Conservation (phyloP, 495 filamentous ascomycete genomes). For the Aspergillus steynii region DNA sequence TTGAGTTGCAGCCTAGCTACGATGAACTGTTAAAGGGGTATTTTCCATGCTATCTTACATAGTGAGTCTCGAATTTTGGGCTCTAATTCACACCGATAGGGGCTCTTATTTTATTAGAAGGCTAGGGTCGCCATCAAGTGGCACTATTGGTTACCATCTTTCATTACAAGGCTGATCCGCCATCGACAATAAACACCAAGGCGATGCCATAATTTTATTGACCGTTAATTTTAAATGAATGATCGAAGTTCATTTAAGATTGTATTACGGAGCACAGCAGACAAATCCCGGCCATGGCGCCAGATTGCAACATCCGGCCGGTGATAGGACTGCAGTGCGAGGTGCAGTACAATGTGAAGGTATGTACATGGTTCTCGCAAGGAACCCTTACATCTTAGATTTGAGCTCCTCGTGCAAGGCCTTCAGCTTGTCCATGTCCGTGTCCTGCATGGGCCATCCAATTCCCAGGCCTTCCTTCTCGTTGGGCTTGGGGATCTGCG, state of each 20-base stretch:
- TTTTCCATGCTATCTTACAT: too few relatives aligned
- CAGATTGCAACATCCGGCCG: too few relatives aligned
- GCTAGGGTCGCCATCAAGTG: neutral
- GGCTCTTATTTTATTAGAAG: neutral
- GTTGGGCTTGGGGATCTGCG: constrained; percentile 93
- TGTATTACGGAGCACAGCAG: neutral
- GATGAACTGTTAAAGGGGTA: too few relatives aligned
- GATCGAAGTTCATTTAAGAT: neutral
- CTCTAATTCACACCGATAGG: neutral
- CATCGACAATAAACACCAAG: neutral
- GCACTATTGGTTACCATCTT: neutral
- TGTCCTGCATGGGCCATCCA: constrained; percentile 72
- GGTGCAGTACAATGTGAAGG: neutral
- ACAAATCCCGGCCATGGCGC: neutral
- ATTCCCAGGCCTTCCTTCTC: constrained; percentile 76
- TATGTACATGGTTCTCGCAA: neutral
- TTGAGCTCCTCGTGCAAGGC: constrained; percentile 78
- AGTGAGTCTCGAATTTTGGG: too few relatives aligned
- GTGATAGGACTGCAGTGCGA: neutral
- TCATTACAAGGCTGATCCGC: neutral
- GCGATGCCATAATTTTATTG: neutral
- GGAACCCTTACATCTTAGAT: constrained; percentile 70
- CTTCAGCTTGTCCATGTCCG: constrained; percentile 84
- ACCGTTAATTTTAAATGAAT: neutral
- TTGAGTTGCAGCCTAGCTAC: neutral